These are phyloP conservation scores for Boletus rubropictus DNA, from an alignment of 768 basidiomycete species.

Conservation along the genomic window DNA sequence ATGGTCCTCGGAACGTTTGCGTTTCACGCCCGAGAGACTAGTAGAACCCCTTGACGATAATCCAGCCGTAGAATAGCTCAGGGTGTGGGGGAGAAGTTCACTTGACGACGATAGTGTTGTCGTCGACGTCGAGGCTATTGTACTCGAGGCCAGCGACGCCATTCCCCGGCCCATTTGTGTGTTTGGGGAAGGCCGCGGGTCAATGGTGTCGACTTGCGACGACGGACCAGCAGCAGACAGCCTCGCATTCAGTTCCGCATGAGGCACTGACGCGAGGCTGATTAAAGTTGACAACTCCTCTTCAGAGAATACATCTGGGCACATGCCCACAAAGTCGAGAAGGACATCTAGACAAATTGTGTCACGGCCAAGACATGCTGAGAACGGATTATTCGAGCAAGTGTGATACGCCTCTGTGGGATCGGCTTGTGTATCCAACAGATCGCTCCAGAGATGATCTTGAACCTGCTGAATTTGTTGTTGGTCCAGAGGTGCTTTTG, in stretches of 20 bases:
- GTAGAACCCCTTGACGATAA: not conserved
- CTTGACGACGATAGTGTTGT: not conserved
- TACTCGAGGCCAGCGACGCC: no score
- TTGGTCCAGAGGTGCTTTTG: not conserved
- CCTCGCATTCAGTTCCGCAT: no score
- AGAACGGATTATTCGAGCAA: not conserved
- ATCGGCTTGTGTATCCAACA: no score
- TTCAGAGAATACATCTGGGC: not conserved
- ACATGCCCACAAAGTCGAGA: fast-evolving
- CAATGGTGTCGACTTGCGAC: not conserved
- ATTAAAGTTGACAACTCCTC: fast-evolving
- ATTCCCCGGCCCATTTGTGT: not conserved
- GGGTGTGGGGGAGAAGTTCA: no score
- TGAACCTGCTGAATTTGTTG: not conserved
- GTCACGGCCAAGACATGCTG: not conserved
- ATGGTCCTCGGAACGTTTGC: no score
- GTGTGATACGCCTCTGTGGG: not conserved
- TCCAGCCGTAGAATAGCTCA: not conserved
- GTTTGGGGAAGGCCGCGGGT: not conserved
- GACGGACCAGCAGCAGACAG: not conserved
- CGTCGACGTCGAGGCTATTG: not conserved
- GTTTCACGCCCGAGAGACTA: not conserved
- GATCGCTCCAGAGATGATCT: no score
- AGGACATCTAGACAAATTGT: not conserved
- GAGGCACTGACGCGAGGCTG: no score